Evolutionary conservation across 2,329 filamentous ascomycete genomes (phyloP), one percentile per base, ranked within the genome.

Genomic region (Fusarium continuum): DNA sequence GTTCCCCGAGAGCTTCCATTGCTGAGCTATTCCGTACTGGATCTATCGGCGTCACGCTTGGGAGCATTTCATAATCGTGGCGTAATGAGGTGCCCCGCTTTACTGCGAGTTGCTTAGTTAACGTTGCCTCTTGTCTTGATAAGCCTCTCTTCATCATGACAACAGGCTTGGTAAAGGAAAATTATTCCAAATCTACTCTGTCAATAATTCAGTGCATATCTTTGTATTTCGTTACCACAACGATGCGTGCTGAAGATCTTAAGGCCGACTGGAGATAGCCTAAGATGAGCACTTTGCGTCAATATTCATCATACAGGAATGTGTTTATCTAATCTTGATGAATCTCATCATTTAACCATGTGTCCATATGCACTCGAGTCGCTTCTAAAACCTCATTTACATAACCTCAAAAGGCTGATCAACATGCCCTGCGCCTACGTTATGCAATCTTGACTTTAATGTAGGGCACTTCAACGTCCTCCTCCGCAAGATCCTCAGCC

Each of bases 401-500:
- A 54, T 61, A 22, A n/a, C 52, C 23, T 35, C 50, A 43, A 63
- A 46, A 28, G 39, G 35, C 22, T 63, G 39, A 26, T 31, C 23
- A 41, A 25, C 11, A 39, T 9, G 3, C 25, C 10, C 10, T 19
- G 34, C 8, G 13, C 16, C 25, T 20, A 49, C 25, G 68, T 55
- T 60, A 76, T 46, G 70, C 70, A 50, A 93, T 80, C 81, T 89
- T 94, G 66, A 97, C 88, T 88, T 94, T 96, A 72, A 98, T 92
- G 76, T 97, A 98, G 5, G 95, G 95, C 67, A 98, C 91, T 79
- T 99, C 95, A 2, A 98, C 94, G 75, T 99, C 95, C 79, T 98
- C 92, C 64, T 91, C 94, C 4, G 87, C 89, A 73, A 87, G 81
- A 73, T 98, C 95, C 75, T 98, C 94, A 0, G 91, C 92, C 7